Conservation (phyloP, 805 yeast genomes). For the Schwanniomyces sp. region DNA sequence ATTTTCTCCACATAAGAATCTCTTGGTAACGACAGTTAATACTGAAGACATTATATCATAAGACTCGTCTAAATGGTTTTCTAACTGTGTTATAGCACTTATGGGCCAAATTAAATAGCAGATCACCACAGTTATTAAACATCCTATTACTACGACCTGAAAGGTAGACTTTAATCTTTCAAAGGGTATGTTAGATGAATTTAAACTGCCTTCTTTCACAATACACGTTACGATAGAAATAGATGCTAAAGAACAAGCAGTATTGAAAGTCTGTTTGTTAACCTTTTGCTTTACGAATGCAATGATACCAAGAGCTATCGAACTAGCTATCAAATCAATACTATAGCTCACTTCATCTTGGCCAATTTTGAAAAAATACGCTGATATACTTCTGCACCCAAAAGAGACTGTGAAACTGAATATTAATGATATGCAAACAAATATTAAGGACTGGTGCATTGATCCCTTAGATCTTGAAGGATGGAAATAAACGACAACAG, state of each 20-base stretch:
- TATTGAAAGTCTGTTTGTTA: constrained; percentile 67
- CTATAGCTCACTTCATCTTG: constrained; percentile 49
- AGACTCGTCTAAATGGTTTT: constrained; percentile 47
- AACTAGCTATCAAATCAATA: constrained; percentile 54
- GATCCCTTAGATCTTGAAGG: constrained; percentile 78
- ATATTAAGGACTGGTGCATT: constrained; percentile 72
- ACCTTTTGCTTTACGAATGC: constrained; percentile 71
- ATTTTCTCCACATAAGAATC: constrained; percentile 51
- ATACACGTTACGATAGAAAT: constrained; percentile 69
- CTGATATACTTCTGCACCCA: constrained; percentile 51
- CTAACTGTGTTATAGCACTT: constrained; percentile 50
- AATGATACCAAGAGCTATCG: constrained; percentile 59
- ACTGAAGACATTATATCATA: constrained; percentile 53
- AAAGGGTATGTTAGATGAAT: constrained; percentile 57
- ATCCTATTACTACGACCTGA: constrained; percentile 60
- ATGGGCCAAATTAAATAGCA: constrained; percentile 69
- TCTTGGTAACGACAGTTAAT: constrained; percentile 44
- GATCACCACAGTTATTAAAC: constrained; percentile 53
- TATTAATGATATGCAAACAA: constrained; percentile 53
- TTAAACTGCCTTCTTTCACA: constrained; percentile 70
- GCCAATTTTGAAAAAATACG: constrained; percentile 44
- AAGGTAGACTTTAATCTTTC: constrained; percentile 53
- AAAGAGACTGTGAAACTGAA: constrained; percentile 56
- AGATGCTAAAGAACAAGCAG: constrained; percentile 77
- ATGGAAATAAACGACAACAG: constrained; percentile 82